Conservation (phyloP, 2,329 filamentous ascomycete species). For the Colletotrichum orbiculare region DNA sequence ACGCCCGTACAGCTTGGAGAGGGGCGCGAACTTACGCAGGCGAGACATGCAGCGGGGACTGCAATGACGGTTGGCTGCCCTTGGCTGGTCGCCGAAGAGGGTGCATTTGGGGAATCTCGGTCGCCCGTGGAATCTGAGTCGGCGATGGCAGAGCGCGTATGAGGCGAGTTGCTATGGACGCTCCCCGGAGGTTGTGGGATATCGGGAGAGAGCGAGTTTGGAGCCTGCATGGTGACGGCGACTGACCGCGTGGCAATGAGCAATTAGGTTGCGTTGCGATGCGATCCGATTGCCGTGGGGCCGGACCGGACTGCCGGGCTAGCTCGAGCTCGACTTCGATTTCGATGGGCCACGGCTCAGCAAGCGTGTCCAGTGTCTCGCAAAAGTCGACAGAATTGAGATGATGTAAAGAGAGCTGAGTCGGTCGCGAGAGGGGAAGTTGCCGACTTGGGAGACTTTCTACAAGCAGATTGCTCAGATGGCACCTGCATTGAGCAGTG, state of each 20-base stretch:
- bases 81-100: slow-evolving; percentile 39
- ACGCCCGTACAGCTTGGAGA: neutral
- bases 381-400: no score
- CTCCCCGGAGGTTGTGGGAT: slow-evolving; percentile 27
- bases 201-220: slow-evolving; percentile 22
- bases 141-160: slow-evolving; percentile 19
- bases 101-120: slow-evolving; percentile 30
- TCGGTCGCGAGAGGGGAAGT: no score
- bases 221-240: slow-evolving; percentile 17
- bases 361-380: no score
- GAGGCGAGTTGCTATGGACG: slow-evolving; percentile 33
- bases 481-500: neutral
- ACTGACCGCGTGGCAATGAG: neutral
- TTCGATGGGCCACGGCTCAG: no score
- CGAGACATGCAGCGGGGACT: slow-evolving; percentile 64
- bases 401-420: no score
- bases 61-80: slow-evolving; percentile 49
- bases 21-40: slow-evolving; percentile 58
- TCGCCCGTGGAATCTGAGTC: slow-evolving; percentile 37
- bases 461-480: no score
- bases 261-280: no score
- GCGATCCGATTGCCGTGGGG: slow-evolving; percentile 8
- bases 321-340: neutral
- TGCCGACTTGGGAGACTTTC: no score
- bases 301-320: slow-evolving; percentile 4